A percentile compares a stretch with the other conserved stretches of the same genome.
Conservation (phyloP, 2,329 filamentous ascomycete genomes). For the Verticillium dahliae region DNA sequence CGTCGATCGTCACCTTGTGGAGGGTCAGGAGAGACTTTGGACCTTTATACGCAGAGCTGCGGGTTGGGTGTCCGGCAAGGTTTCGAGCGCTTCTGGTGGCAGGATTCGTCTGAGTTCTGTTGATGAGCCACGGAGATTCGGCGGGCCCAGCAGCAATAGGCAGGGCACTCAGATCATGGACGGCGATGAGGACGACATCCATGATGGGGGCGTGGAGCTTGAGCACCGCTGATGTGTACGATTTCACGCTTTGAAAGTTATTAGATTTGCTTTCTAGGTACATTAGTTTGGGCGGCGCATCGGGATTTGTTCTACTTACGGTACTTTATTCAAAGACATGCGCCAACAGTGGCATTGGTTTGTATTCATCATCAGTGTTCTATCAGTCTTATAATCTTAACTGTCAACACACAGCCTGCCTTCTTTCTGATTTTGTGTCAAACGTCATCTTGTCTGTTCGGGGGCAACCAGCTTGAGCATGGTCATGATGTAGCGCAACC, state of each 20-base stretch:
- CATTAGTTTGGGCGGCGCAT: constrained; percentile 4
- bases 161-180: constrained; percentile 28
- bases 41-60: constrained; percentile 43
- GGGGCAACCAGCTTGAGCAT: no score
- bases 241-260: neutral
- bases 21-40: constrained; percentile 63
- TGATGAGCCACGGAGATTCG: constrained; percentile 31
- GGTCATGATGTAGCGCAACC: no score
- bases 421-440: no score
- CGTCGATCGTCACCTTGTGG: constrained; percentile 47
- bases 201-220: constrained; percentile 35
- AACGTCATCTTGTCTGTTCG: no score
- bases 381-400: no score
- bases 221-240: constrained; percentile 24
- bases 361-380: no score
- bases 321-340: no score
- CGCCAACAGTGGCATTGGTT: no score
- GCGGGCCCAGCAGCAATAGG: neutral
- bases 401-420: no score
- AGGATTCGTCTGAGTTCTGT: constrained; percentile 42
- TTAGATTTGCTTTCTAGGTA: neutral
- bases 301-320: neutral
- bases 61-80: constrained; percentile 51
- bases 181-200: constrained; percentile 32
- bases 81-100: constrained; percentile 48